Conservation (phyloP, 2,329 filamentous ascomycete species). For the Saccharata proteae region DNA sequence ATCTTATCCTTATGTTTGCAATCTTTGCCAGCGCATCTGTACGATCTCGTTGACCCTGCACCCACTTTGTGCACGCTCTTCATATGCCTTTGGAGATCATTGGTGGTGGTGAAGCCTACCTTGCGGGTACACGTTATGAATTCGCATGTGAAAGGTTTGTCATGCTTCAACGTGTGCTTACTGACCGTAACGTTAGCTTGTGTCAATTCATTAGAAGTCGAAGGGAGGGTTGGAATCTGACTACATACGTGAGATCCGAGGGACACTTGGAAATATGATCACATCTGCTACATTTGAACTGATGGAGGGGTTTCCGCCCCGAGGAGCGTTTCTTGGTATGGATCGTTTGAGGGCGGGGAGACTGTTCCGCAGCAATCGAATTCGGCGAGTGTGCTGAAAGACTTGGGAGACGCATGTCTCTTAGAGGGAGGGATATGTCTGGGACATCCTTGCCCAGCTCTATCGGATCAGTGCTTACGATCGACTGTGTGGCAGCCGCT, state of each 20-base stretch:
- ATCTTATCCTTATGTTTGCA: conserved; percentile 53
- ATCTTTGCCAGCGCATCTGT: conserved; percentile 44
- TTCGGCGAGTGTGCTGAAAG: too few relatives aligned
- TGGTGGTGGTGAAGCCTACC: conserved; percentile 64
- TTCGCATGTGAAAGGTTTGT: conserved; percentile 53
- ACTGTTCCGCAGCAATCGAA: too few relatives aligned
- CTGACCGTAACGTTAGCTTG: conserved; percentile 33
- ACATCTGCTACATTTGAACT: too few relatives aligned
- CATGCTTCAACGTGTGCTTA: conserved; percentile 63
- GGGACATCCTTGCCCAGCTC: conserved; percentile 14
- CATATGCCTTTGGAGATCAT: conserved; percentile 71
- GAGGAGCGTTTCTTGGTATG: conserved; percentile 12
- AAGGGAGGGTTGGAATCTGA: not conserved
- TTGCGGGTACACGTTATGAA: conserved; percentile 43
- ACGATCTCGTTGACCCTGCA: conserved; percentile 33
- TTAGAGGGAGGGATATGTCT: conserved; percentile 10
- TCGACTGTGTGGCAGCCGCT: conserved; percentile 14
- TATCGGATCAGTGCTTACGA: conserved; percentile 19
- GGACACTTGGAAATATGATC: conserved; percentile 18
- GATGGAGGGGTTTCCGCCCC: too few relatives aligned
- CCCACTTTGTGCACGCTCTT: conserved; percentile 54
- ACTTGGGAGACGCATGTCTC: conserved; percentile 13
- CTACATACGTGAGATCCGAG: conserved; percentile 25
- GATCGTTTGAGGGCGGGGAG: too few relatives aligned
- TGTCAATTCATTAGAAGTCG: not conserved